These are phyloP conservation scores for Schwanniomyces sp. DNA, from an alignment of 805 yeast species.

Conservation along the genomic window DNA sequence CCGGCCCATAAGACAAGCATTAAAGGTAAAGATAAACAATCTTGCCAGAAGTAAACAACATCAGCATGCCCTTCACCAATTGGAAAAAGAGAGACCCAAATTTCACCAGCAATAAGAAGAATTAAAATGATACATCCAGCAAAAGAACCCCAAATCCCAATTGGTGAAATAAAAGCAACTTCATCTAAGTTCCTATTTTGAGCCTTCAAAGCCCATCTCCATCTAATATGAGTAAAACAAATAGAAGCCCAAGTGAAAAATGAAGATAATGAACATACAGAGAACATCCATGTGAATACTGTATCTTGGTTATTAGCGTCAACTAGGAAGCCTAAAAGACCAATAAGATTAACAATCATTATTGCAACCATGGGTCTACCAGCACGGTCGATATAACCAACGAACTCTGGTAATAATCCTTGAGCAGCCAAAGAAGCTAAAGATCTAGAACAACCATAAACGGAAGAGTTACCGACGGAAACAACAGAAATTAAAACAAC, in stretches of 20 bases:
- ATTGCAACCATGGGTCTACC: conserved; percentile 45
- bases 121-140: conserved; percentile 29
- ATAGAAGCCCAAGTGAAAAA: conserved; percentile 43
- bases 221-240: conserved; percentile 40
- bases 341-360: conserved; percentile 29
- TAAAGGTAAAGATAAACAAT: conserved; percentile 49
- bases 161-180: conserved; percentile 30
- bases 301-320: conserved; percentile 27
- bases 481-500: conserved; percentile 71
- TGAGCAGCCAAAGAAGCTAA: conserved; percentile 67
- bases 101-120: conserved; percentile 34
- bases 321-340: conserved; percentile 40
- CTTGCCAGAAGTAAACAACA: conserved; percentile 47
- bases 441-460: conserved; percentile 70
- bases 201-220: conserved; percentile 35
- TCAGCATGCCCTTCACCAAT: conserved; percentile 20
- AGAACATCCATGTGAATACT: conserved; percentile 42
- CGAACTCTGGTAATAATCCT: conserved; percentile 58
- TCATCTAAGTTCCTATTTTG: conserved; percentile 36
- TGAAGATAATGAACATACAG: conserved; percentile 41
- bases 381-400: conserved; percentile 38
- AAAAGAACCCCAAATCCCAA: conserved; percentile 38
- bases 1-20: conserved; percentile 44
- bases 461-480: conserved; percentile 76
- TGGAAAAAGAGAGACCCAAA: conserved; percentile 43